phyloP scores from a whole-genome alignment of 1,139 yeast genomes.

The Saccharomyces uvarum region DNA sequence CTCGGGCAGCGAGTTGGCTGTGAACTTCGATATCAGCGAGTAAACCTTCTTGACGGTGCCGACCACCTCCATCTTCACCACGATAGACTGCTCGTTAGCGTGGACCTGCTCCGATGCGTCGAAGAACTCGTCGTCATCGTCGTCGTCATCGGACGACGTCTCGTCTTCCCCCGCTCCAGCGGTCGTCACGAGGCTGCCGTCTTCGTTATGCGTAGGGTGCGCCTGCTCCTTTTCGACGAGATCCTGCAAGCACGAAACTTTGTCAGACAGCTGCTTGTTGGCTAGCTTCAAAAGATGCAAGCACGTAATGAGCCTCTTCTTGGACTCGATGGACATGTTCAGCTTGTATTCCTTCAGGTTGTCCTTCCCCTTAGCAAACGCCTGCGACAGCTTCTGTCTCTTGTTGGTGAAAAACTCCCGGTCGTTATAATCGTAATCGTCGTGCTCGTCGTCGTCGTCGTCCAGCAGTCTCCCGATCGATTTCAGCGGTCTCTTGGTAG shows the following conservation, averaged over 20 bases:
- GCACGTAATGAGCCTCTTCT: slow-evolving; percentile 63
- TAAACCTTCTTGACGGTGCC: slow-evolving; percentile 85
- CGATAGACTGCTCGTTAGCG: slow-evolving; percentile 32
- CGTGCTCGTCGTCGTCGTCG: slow-evolving; percentile 17
- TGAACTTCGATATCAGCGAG: slow-evolving; percentile 75
- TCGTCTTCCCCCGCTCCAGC: slow-evolving; percentile 9
- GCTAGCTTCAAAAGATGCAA: slow-evolving; percentile 69
- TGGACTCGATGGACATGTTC: slow-evolving; percentile 53
- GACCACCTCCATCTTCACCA: slow-evolving; percentile 74
- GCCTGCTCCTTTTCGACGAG: slow-evolving; percentile 39
- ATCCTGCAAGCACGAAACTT: slow-evolving; percentile 55
- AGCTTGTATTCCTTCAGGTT: slow-evolving; percentile 32
- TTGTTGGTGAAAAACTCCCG: slow-evolving; percentile 15
- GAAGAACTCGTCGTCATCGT: slow-evolving; percentile 27
- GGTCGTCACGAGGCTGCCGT: slow-evolving; percentile 14
- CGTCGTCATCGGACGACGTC: slow-evolving; percentile 16
- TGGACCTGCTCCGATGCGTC: slow-evolving; percentile 31
- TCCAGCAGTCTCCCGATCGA: slow-evolving; percentile 13
- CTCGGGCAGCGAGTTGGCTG: slow-evolving; percentile 64
- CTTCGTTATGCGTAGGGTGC: slow-evolving; percentile 23
- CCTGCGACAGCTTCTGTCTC: slow-evolving; percentile 25
- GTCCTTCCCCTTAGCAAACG: slow-evolving; percentile 24
- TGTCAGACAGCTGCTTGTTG: slow-evolving; percentile 58
- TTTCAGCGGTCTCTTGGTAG: slow-evolving; percentile 17
- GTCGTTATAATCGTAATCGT: slow-evolving; percentile 12